Conservation (phyloP, 768 basidiomycete genomes). For the Gloeopeniophorella convolvens region DNA sequence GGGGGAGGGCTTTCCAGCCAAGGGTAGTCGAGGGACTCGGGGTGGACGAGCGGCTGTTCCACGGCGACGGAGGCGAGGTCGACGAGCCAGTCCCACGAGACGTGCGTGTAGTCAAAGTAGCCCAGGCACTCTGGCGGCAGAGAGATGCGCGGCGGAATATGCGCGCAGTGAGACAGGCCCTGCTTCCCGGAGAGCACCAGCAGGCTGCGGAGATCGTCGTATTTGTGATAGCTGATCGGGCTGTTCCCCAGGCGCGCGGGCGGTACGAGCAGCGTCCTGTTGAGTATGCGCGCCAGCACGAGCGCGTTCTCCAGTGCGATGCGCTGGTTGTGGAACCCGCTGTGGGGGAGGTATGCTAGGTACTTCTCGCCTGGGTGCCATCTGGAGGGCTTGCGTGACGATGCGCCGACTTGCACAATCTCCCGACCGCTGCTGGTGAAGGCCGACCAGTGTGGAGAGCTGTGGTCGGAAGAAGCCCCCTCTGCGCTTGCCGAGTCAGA, state of each 20-base stretch:
- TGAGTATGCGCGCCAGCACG: conserved; percentile 58
- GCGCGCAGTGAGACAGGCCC: conserved; percentile 46
- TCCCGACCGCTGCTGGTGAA: background rate
- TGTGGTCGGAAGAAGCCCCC: no score
- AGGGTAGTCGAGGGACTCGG: conserved; percentile 42
- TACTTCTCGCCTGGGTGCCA: conserved; percentile 35
- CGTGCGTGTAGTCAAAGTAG: conserved; percentile 52
- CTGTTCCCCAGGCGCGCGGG: conserved; percentile 59
- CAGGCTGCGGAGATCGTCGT: conserved; percentile 40
- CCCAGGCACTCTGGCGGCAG: conserved; percentile 50
- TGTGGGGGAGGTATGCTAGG: conserved; percentile 75
- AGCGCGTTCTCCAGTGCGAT: conserved; percentile 84
- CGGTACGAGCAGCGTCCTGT: conserved; percentile 76
- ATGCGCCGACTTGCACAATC: background rate
- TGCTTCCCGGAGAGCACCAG: conserved; percentile 38
- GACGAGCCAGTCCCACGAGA: conserved; percentile 69
- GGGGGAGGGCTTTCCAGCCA: conserved; percentile 45
- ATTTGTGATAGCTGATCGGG: conserved; percentile 54
- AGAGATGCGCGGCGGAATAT: conserved; percentile 29
- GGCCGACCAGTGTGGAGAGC: no score
- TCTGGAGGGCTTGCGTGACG: background rate
- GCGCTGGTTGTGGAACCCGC: conserved; percentile 81
- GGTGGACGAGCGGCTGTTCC: conserved; percentile 39
- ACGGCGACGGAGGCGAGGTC: conserved; percentile 38
- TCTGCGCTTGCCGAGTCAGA: no score